phyloP scores from a whole-genome alignment of 768 basidiomycete species.

The Lentinus brumalis region DNA sequence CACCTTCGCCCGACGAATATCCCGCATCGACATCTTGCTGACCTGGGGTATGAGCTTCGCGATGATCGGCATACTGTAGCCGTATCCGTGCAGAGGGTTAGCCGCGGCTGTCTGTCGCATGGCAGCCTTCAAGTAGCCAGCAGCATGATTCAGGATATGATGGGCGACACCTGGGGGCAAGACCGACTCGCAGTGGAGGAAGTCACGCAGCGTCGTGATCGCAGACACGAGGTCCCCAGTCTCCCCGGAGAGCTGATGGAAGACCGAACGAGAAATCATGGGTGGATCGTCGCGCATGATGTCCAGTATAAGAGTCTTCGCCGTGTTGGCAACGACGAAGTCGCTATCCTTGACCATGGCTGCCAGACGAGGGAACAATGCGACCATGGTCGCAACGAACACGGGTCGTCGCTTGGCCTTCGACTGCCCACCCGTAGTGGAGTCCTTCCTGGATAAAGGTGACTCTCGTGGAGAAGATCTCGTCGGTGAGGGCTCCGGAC shows the following conservation, averaged over 20 bases:
- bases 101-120: conserved; percentile 45
- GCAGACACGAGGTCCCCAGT: conserved; percentile 49
- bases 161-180: conserved; percentile 70
- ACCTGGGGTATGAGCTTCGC: conserved; percentile 64
- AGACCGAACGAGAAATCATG: conserved; percentile 60
- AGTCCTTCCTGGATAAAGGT: conserved; percentile 3
- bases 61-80: conserved; percentile 57
- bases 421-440: conserved; percentile 47
- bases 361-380: conserved; percentile 56
- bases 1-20: conserved; percentile 71
- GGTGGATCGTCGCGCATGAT: conserved; percentile 76
- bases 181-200: conserved; percentile 55
- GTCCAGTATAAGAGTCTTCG: conserved; percentile 59
- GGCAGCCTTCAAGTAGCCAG: conserved; percentile 63
- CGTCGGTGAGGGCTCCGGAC: conserved; percentile 25
- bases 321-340: conserved; percentile 54
- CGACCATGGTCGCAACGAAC: conserved; percentile 62
- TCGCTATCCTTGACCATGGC: conserved; percentile 54
- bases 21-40: conserved; percentile 69
- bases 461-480: conserved; percentile 41
- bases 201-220: conserved; percentile 52
- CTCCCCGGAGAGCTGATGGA: conserved; percentile 60
- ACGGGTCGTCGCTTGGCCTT: conserved; percentile 60
- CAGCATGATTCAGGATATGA: conserved; percentile 68
- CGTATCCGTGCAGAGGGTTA: conserved; percentile 53